A percentile compares a stretch with the other conserved stretches of the same genome.
These are phyloP conservation scores for Suillus ampliporus DNA, from an alignment of 768 basidiomycete species.

Conservation along the genomic window DNA sequence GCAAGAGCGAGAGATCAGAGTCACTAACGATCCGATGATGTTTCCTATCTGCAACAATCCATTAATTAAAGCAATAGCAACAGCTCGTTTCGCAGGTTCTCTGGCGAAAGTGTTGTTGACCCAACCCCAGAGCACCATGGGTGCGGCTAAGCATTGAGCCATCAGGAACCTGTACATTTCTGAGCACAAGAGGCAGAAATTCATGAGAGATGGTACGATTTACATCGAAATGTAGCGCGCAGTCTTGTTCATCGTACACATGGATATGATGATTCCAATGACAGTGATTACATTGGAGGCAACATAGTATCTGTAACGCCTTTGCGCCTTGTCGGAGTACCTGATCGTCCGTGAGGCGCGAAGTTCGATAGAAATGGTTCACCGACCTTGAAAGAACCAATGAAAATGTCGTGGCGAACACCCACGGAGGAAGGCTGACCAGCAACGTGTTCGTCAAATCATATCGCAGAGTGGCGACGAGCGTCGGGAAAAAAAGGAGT, in stretches of 20 bases:
- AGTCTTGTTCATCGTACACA: conserved; percentile 61
- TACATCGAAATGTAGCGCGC: conserved; percentile 68
- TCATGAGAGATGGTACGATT: conserved; percentile 19
- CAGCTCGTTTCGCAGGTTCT: conserved; percentile 82
- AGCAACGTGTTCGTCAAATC: conserved; percentile 44
- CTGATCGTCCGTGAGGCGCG: conserved; percentile 30
- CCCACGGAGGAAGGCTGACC: conserved; percentile 47
- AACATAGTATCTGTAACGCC: conserved; percentile 72
- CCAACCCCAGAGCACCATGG: conserved; percentile 61
- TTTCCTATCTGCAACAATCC: conserved; percentile 82
- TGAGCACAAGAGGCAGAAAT: neutral
- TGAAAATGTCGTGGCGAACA: conserved; percentile 36
- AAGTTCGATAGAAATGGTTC: neutral
- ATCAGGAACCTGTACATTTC: conserved; percentile 60
- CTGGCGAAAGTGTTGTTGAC: conserved; percentile 63
- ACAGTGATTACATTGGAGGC: conserved; percentile 57
- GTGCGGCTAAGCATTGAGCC: conserved; percentile 71
- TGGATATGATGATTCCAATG: conserved; percentile 67
- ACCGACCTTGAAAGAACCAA: conserved; percentile 24
- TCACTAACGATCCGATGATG: conserved; percentile 75
- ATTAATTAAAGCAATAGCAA: conserved; percentile 79
- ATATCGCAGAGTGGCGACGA: conserved; percentile 41
- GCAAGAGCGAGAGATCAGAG: no score
- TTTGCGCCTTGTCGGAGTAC: conserved; percentile 69
- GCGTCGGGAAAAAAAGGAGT: conserved; percentile 31